phyloP scores from a whole-genome alignment of 2,329 filamentous ascomycete species.

The Diplocarpon rosae region DNA sequence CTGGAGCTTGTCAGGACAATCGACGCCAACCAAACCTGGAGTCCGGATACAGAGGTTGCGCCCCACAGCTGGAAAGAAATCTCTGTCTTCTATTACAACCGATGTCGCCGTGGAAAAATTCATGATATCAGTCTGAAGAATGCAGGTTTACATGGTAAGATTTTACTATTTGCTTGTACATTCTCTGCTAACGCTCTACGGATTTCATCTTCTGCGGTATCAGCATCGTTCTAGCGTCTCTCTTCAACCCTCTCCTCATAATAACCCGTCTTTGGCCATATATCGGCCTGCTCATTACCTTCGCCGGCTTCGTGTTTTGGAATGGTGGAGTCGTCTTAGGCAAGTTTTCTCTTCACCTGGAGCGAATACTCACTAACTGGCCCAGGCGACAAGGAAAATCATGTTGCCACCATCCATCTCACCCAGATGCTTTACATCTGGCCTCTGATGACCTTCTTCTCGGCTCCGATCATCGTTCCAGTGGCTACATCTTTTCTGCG shows the following conservation, averaged over 20 bases:
- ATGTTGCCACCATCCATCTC: slow-evolving; percentile 78
- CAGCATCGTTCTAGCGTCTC: slow-evolving; percentile 51
- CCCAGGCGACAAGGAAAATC: slow-evolving; percentile 83
- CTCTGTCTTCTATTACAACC: slow-evolving; percentile 6
- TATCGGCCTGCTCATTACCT: slow-evolving; percentile 52
- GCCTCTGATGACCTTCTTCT: slow-evolving; percentile 85
- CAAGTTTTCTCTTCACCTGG: slow-evolving; percentile 29
- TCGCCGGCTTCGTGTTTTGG: slow-evolving; percentile 67
- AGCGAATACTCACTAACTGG: not conserved
- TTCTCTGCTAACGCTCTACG: slow-evolving; percentile 24
- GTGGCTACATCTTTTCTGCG: slow-evolving; percentile 34
- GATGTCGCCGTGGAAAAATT: slow-evolving; percentile 37
- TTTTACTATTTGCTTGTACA: not conserved
- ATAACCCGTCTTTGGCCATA: slow-evolving; percentile 44
- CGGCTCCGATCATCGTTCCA: slow-evolving; percentile 61
- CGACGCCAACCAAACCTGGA: slow-evolving; percentile 30
- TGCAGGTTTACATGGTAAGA: slow-evolving; percentile 40
- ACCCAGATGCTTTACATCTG: slow-evolving; percentile 94
- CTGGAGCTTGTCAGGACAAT: slow-evolving; percentile 43
- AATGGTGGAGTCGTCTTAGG: slow-evolving; percentile 89
- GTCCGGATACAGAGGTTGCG: not conserved
- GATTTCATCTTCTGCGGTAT: slow-evolving; percentile 46
- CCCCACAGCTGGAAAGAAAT: slow-evolving; percentile 9
- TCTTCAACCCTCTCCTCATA: slow-evolving; percentile 37
- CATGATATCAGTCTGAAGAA: slow-evolving; percentile 42